phyloP scores from a whole-genome alignment of 805 yeast genomes.

The Yamadazyma phyllophila region DNA sequence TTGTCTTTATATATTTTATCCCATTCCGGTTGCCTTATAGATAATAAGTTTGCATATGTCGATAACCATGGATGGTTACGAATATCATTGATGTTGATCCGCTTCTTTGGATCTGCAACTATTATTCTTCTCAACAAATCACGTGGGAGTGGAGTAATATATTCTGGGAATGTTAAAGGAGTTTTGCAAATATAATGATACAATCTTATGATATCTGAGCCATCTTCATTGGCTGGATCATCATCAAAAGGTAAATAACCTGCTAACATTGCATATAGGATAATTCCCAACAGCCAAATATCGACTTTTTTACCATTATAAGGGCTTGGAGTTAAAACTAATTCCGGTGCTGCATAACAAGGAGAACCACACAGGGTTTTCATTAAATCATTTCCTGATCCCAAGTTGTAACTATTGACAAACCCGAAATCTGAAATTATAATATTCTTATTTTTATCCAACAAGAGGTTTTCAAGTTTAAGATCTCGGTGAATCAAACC shows the following conservation, averaged over 20 bases:
- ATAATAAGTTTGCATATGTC: slow-evolving; percentile 77
- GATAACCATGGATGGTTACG: slow-evolving; percentile 85
- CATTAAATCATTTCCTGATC: slow-evolving; percentile 70
- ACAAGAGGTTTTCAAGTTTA: slow-evolving; percentile 67
- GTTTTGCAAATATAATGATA: slow-evolving; percentile 91
- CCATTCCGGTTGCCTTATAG: slow-evolving; percentile 90
- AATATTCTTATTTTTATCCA: slow-evolving; percentile 84
- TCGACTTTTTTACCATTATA: slow-evolving; percentile 93
- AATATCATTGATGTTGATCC: slow-evolving; percentile 67
- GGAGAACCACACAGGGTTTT: slow-evolving; percentile 96
- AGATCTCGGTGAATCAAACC: slow-evolving; percentile 79
- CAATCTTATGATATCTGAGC: slow-evolving; percentile 85
- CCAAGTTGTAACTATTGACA: slow-evolving; percentile 71
- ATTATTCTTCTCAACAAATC: slow-evolving; percentile 82
- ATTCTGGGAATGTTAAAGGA: slow-evolving; percentile 93
- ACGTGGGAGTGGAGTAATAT: slow-evolving; percentile 84
- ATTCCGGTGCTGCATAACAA: slow-evolving; percentile 97
- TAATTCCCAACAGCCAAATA: slow-evolving; percentile 96
- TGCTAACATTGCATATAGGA: slow-evolving; percentile 92
- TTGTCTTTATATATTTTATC: slow-evolving; percentile 51
- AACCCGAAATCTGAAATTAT: slow-evolving; percentile 92
- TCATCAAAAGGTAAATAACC: slow-evolving; percentile 98
- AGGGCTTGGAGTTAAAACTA: slow-evolving; percentile 82
- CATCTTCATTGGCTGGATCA: slow-evolving; percentile 95
- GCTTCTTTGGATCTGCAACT: slow-evolving; percentile 78